Evolutionary conservation across 257 asterid genomes (phyloP).

Genomic region (Primulina eburnea): DNA sequence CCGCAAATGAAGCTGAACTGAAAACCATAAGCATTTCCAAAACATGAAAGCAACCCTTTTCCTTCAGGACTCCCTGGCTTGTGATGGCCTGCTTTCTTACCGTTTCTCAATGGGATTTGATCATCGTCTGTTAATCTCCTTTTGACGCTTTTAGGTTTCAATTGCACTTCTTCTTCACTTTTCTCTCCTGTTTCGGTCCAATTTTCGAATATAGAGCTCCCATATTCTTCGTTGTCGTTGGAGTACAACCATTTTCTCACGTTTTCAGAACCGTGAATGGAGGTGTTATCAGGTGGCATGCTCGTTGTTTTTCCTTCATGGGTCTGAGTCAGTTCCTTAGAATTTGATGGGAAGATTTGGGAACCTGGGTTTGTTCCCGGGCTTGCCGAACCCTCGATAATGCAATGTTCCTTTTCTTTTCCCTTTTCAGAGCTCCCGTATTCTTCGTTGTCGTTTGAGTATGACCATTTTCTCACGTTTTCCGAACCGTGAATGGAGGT

Average conservation of each 20-base stretch:
- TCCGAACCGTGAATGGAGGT: conserved; percentile 36
- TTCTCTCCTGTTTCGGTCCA: conserved; percentile 32
- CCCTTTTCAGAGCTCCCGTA: conserved; percentile 27
- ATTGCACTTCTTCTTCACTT: not conserved
- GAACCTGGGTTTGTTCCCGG: not conserved
- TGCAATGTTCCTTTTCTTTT: no score
- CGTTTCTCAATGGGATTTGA: conserved; percentile 16
- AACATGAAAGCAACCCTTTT: conserved; percentile 38
- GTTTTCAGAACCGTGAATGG: conserved; percentile 38
- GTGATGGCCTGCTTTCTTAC: not conserved
- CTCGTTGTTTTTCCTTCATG: not conserved
- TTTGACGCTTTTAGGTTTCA: conserved; percentile 12
- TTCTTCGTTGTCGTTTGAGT: conserved; percentile 22
- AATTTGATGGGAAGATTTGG: conserved; percentile 3
- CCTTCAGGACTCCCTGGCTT: conserved; percentile 13
- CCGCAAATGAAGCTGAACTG: conserved; percentile 41
- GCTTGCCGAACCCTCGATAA: not conserved
- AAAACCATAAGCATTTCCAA: conserved; percentile 36
- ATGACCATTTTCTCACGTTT: conserved; percentile 35
- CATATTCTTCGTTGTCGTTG: conserved; percentile 25
- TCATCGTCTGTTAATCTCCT: conserved; percentile 18
- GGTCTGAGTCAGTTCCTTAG: conserved; percentile 1
- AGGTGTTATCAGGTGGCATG: conserved; percentile 23
- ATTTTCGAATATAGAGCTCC: conserved; percentile 41
- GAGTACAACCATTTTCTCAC: conserved; percentile 35